A percentile compares a stretch with the other conserved stretches of the same genome.
These are phyloP conservation scores for Magnusiomyces ingens DNA, from an alignment of 1,139 yeast genomes.

Conservation along the genomic window DNA sequence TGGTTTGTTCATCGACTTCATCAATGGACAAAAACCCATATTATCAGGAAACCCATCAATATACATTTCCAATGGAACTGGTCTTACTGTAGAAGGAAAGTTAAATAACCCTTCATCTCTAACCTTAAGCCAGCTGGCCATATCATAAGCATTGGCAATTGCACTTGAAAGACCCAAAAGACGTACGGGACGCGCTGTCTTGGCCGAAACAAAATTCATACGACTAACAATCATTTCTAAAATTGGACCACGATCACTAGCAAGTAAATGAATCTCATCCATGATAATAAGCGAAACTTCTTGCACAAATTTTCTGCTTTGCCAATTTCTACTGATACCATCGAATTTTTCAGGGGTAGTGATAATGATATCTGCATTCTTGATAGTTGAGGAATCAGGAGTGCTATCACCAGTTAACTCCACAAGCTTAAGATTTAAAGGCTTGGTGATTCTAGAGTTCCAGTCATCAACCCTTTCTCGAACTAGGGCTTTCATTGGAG, in stretches of 20 bases:
- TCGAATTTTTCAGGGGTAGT: slow-evolving; percentile 98
- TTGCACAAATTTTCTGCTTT: slow-evolving; percentile 86
- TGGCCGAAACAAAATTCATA: slow-evolving; percentile 83
- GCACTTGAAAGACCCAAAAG: slow-evolving; percentile 95
- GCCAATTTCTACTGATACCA: slow-evolving; percentile 98
- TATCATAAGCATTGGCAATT: slow-evolving; percentile 93
- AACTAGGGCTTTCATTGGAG: slow-evolving; percentile 98
- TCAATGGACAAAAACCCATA: slow-evolving; percentile 86
- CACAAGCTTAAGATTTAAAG: slow-evolving; percentile 51
- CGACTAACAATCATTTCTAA: slow-evolving; percentile 98
- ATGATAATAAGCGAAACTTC: slow-evolving; percentile 84
- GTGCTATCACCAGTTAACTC: slow-evolving; percentile 96
- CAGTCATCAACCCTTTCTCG: slow-evolving; percentile 96
- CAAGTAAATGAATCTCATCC: slow-evolving; percentile 97
- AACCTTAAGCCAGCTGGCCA: slow-evolving; percentile 97
- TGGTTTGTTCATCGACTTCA: slow-evolving; percentile 87
- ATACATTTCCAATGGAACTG: slow-evolving; percentile 95
- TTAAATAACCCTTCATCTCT: slow-evolving; percentile 75
- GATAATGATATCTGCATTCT: slow-evolving; percentile 83
- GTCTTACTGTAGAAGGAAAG: slow-evolving; percentile 93
- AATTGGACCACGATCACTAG: slow-evolving; percentile 97
- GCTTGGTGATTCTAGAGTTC: slow-evolving; percentile 59
- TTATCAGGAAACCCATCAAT: slow-evolving; percentile 97
- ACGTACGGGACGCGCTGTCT: slow-evolving; percentile 68
- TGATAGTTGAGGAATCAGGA: slow-evolving; percentile 82